A percentile compares a stretch with the other conserved stretches of the same genome.
Evolutionary conservation across 805 yeast genomes (phyloP).

Genomic region (Myxozyma monticola): DNA sequence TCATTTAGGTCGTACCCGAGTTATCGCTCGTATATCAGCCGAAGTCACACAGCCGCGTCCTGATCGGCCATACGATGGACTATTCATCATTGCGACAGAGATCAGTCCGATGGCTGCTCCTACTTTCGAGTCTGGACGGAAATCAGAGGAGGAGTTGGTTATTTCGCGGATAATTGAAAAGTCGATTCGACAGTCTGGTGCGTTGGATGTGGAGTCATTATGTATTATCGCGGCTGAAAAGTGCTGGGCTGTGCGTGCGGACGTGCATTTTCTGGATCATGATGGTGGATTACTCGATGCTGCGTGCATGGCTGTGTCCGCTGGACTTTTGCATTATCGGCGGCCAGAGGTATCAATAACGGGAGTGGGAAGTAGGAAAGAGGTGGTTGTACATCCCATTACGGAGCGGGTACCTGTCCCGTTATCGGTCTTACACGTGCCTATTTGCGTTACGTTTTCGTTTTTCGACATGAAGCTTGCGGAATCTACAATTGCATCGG

Average conservation of each 20-base stretch:
- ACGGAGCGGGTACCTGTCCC: conserved; percentile 87
- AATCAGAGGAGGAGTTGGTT: conserved; percentile 76
- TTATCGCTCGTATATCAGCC: conserved; percentile 72
- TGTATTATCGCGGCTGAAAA: conserved; percentile 89
- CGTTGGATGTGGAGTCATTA: conserved; percentile 84
- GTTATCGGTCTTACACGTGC: conserved; percentile 80
- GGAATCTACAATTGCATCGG: conserved; percentile 3
- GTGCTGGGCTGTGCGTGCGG: conserved; percentile 90
- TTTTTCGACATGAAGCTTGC: conserved; percentile 48
- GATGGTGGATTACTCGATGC: conserved; percentile 94
- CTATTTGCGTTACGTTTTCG: conserved; percentile 86
- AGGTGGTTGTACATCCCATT: conserved; percentile 58
- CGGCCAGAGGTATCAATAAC: conserved; percentile 78
- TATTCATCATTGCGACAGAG: conserved; percentile 80
- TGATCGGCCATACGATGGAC: conserved; percentile 91
- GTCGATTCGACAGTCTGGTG: conserved; percentile 85
- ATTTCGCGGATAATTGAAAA: conserved; percentile 84
- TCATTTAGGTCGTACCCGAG: conserved; percentile 68
- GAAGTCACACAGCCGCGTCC: conserved; percentile 78
- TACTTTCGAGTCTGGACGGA: conserved; percentile 67
- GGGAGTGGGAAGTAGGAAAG: conserved; percentile 35
- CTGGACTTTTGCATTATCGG: conserved; percentile 77
- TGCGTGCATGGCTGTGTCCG: conserved; percentile 85
- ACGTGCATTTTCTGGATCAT: conserved; percentile 80
- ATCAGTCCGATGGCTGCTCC: conserved; percentile 89